A percentile compares a stretch with the other conserved stretches of the same genome.
These are phyloP conservation scores for Cryptosporidium sp. DNA, from an alignment of 169 alveolate genomes.

Conservation along the genomic window DNA sequence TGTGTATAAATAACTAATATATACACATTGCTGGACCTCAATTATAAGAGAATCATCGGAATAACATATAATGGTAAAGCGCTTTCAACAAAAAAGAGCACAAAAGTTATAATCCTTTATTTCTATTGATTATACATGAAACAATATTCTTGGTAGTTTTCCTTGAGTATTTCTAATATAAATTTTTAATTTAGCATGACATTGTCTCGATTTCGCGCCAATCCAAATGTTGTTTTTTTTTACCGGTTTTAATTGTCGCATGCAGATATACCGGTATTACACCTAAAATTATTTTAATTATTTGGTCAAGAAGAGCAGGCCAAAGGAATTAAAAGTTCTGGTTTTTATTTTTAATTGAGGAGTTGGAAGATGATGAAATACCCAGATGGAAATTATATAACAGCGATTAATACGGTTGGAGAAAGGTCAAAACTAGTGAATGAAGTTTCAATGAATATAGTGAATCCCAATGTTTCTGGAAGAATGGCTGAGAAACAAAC, in stretches of 20 bases:
- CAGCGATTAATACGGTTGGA: not conserved
- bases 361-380: slow-evolving; percentile 37
- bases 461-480: not conserved
- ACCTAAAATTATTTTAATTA: slow-evolving; percentile 8
- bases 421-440: slow-evolving; percentile 21
- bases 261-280: slow-evolving; percentile 69
- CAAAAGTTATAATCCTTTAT: not conserved
- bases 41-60: too few species aligned
- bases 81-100: too few species aligned
- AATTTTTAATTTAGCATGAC: slow-evolving; percentile 11
- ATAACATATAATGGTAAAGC: too few species aligned
- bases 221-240: not conserved
- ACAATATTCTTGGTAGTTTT: not conserved
- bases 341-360: slow-evolving; percentile 16
- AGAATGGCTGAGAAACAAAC: slow-evolving; percentile 39
- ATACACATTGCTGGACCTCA: not conserved
- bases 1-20: not conserved
- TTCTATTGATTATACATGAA: not conserved
- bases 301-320: slow-evolving; percentile 19
- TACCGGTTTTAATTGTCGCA: slow-evolving; percentile 66
- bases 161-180: too few species aligned
- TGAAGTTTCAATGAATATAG: slow-evolving; percentile 23
- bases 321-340: slow-evolving; percentile 14
- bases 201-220: slow-evolving; percentile 75
- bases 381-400: slow-evolving; percentile 24